These are phyloP conservation scores for Phytopythium cucurbitacearum DNA, from an alignment of 352 stramenopile genomes.

Conservation along the genomic window DNA sequence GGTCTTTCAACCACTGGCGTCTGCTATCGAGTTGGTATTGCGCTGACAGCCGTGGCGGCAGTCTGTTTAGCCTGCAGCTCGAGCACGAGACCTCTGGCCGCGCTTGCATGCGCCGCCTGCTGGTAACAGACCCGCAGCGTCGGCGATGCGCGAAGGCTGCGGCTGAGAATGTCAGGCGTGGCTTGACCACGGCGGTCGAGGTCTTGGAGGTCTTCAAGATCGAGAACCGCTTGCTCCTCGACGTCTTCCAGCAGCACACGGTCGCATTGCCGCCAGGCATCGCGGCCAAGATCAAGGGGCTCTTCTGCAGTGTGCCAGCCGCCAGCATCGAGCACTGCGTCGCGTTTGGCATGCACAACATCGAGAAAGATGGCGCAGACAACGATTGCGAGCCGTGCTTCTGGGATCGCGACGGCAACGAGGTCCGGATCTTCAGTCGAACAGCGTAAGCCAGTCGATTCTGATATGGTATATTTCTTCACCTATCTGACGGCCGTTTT, in stretches of 20 bases:
- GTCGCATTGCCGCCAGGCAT: slow-evolving; percentile 5
- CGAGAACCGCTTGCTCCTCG: slow-evolving; percentile 58
- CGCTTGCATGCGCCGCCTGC: slow-evolving; percentile 46
- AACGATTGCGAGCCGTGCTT: slow-evolving; percentile 8
- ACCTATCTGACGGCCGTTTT: too few relatives aligned
- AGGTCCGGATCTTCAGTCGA: slow-evolving; percentile 34
- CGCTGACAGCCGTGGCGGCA: slow-evolving; percentile 7
- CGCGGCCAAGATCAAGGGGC: slow-evolving; percentile 62
- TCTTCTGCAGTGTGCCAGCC: slow-evolving; percentile 62
- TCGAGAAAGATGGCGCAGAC: slow-evolving; percentile 5
- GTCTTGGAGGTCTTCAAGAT: slow-evolving; percentile 81
- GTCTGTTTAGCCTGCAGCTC: slow-evolving; percentile 58
- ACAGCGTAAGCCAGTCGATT: slow-evolving; percentile 9
- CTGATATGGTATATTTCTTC: not conserved
- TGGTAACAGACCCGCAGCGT: slow-evolving; percentile 40
- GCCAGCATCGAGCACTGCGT: slow-evolving; percentile 54
- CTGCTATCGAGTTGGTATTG: not conserved
- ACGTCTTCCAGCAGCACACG: slow-evolving; percentile 51
- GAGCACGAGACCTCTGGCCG: slow-evolving; percentile 56
- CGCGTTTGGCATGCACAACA: slow-evolving; percentile 52
- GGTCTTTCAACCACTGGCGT: not conserved
- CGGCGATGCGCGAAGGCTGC: slow-evolving; percentile 59
- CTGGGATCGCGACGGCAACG: slow-evolving; percentile 7
- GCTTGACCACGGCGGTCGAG: slow-evolving; percentile 36
- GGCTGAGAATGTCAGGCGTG: slow-evolving; percentile 62